Percentiles rank a stretch among this genome's conserved stretches.
Conservation (phyloP, 768 basidiomycete genomes). For the Chiua virens region DNA sequence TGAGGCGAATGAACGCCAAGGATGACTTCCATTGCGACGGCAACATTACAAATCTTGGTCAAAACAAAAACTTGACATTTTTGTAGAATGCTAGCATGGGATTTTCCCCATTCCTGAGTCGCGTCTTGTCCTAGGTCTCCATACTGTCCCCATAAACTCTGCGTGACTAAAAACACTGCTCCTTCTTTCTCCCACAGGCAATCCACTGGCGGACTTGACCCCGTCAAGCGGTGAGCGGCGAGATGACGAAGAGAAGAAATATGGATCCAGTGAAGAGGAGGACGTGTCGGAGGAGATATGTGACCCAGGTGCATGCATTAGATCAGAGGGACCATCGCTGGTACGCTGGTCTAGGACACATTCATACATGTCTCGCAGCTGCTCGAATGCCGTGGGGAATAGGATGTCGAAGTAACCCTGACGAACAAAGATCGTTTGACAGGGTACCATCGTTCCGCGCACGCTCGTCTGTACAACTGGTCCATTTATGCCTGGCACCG, state of each 20-base stretch:
- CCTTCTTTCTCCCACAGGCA: slow-evolving; percentile 79
- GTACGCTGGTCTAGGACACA: slow-evolving; percentile 63
- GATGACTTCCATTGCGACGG: neutral
- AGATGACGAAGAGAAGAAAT: slow-evolving; percentile 64
- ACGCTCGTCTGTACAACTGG: slow-evolving; percentile 97
- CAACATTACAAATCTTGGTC: slow-evolving; percentile 15
- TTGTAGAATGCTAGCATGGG: slow-evolving; percentile 87
- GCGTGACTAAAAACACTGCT: slow-evolving; percentile 84
- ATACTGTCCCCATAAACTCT: slow-evolving; percentile 86
- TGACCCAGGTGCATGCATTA: slow-evolving; percentile 41
- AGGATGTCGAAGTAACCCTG: slow-evolving; percentile 99
- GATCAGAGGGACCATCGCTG: slow-evolving; percentile 12
- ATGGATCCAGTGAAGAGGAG: slow-evolving; percentile 50
- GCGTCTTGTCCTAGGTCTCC: slow-evolving; percentile 72
- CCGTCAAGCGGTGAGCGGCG: slow-evolving; percentile 68
- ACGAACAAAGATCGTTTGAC: slow-evolving; percentile 85
- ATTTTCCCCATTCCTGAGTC: slow-evolving; percentile 79
- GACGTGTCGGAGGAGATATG: slow-evolving; percentile 53
- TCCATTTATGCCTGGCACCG: slow-evolving; percentile 63
- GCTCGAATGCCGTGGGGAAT: slow-evolving; percentile 91
- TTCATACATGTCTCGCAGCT: slow-evolving; percentile 89
- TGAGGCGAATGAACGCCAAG: neutral
- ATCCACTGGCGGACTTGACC: slow-evolving; percentile 69
- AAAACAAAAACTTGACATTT: slow-evolving; percentile 94
- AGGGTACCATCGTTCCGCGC: slow-evolving; percentile 82